Conservation (phyloP, 139 green algal genomes). For the Closterium sp. region DNA sequence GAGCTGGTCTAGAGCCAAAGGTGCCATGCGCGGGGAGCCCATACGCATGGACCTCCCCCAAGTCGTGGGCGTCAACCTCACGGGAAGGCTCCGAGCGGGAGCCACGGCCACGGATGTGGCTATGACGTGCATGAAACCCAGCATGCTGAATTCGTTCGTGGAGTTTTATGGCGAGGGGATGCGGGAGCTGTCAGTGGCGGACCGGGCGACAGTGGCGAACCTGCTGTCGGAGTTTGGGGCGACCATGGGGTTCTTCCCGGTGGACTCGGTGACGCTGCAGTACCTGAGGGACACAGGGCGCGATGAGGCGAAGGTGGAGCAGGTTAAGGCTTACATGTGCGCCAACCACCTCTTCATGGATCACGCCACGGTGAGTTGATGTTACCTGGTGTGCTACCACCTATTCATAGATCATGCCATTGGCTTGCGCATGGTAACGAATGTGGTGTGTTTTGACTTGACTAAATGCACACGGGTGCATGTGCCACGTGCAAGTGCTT, state of each 20-base stretch:
- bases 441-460: too few species aligned
- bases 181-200: slow-evolving; percentile 36
- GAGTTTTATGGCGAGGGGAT: slow-evolving; percentile 44
- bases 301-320: slow-evolving; percentile 15
- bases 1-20: slow-evolving; percentile 49
- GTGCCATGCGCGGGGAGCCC: slow-evolving; percentile 49
- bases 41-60: slow-evolving; percentile 42
- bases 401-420: too few species aligned
- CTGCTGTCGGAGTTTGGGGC: slow-evolving; percentile 49
- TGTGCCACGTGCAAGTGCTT: slow-evolving; percentile 6
- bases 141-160: slow-evolving; percentile 41
- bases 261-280: slow-evolving; percentile 40
- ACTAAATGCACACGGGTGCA: too few species aligned
- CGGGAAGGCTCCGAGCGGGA: slow-evolving; percentile 10
- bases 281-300: slow-evolving; percentile 22
- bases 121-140: slow-evolving; percentile 16
- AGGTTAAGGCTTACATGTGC: slow-evolving; percentile 33
- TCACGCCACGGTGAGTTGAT: background rate
- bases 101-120: slow-evolving; percentile 44
- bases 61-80: slow-evolving; percentile 43
- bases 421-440: too few species aligned
- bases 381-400: too few species aligned
- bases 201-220: slow-evolving; percentile 49
- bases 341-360: slow-evolving; percentile 38
- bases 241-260: slow-evolving; percentile 52